Base-by-base conservation (phyloP, 1,284 basidiomycete genomes). In the Tremellales sp. region DNA sequence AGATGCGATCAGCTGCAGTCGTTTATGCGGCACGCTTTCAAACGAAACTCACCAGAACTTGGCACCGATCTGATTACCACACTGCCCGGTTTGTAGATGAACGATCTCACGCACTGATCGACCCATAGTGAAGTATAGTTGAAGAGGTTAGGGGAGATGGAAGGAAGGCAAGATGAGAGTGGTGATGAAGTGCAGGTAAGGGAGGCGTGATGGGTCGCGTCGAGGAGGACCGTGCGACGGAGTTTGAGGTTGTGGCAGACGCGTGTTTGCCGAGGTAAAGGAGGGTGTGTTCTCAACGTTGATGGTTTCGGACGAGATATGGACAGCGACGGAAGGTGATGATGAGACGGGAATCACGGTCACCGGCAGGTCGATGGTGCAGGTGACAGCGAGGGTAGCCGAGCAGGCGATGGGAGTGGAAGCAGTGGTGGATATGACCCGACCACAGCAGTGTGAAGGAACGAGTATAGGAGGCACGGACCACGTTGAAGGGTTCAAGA, bases 11-110 rank as follows among this genome's bases (percentile, higher is more conserved):
- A 29, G 17, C 4, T 21, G 29, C 35, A 17, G 4, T 25, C 41
- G 25, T 8, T n/a, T 23, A n/a, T n/a, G n/a, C n/a, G 21, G 10
- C 17, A 12, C 41, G 41, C 41, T 19, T 33, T 40, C 37, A 40
- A 25, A 10, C 33, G 13, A n/a, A 65, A 90, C 91, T 77, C 87
- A 91, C 93, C 91, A 97, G 85, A 97, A 97, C 79, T 96, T 96
- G 81, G 89, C 87, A 89, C 89, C 89, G 72, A 94, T 93, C 80
- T 94, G 90, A 87, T 94, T 94, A 82, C 91, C 91, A 75, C 91
- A 93, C 88, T 94, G 75, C 79, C 90, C 90, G 65, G 91, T 93
- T 77, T 94, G 91, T 68, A 94, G 83, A 79, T 94, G 91, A 72
- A 94, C 90, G 77, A 94, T 93, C 84, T 93, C 90, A 81, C 89